A percentile compares a stretch with the other conserved stretches of the same genome.
These are phyloP conservation scores for Sphaceloma murrayae DNA, from an alignment of 2,329 filamentous ascomycete genomes.

Conservation along the genomic window DNA sequence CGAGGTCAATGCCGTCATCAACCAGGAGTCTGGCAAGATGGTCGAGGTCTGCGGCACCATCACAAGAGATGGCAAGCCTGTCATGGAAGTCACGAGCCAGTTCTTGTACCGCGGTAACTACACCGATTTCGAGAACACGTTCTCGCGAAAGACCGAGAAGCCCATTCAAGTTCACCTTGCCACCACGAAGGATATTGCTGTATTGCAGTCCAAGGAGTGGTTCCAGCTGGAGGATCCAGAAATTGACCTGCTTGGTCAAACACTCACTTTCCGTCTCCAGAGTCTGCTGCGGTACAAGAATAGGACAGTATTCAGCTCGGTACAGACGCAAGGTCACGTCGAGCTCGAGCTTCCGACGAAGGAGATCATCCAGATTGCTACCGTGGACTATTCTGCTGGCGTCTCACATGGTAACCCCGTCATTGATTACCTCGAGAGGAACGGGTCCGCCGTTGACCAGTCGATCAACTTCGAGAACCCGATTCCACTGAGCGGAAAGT, in stretches of 20 bases:
- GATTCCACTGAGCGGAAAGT: conserved; percentile 89
- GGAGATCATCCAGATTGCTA: conserved; percentile 95
- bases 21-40: conserved; percentile 98
- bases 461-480: conserved; percentile 95
- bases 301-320: conserved; percentile 78
- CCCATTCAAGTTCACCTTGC: conserved; percentile 86
- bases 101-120: conserved; percentile 94
- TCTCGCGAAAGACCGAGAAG: conserved; percentile 93
- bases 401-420: conserved; percentile 92
- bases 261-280: conserved; percentile 89
- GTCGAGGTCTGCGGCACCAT: conserved; percentile 99
- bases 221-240: conserved; percentile 80
- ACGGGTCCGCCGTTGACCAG: conserved; percentile 88
- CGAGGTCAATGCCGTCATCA: conserved; percentile 94
- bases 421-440: conserved; percentile 85
- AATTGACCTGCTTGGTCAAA: conserved; percentile 83
- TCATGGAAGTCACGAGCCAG: conserved; percentile 98
- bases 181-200: conserved; percentile 82
- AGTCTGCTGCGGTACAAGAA: conserved; percentile 92
- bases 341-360: conserved; percentile 91
- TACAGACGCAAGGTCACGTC: conserved; percentile 87
- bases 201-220: conserved; percentile 95
- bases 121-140: conserved; percentile 92
- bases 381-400: conserved; percentile 88
- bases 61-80: conserved; percentile 65